phyloP scores from a whole-genome alignment of 1,284 basidiomycete species.

The Ustilago vetiveriae region DNA sequence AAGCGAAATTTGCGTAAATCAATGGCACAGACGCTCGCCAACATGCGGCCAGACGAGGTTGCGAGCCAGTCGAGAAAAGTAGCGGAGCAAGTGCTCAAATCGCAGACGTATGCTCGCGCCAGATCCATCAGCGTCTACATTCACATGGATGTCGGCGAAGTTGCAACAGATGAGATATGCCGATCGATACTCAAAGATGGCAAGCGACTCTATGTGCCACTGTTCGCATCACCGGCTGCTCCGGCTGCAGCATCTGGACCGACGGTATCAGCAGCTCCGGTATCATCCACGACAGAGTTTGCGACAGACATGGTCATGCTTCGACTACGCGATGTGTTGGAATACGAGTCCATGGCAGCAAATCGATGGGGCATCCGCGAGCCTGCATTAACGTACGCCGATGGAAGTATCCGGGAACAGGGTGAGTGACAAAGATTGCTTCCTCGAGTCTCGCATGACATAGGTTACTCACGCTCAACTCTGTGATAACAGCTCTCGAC shows the following conservation, averaged over 20 bases:
- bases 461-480: background rate
- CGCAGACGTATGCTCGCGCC: slow-evolving; percentile 60
- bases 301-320: slow-evolving; percentile 68
- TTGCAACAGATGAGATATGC: slow-evolving; percentile 67
- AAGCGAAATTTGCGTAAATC: slow-evolving; percentile 61
- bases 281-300: slow-evolving; percentile 36
- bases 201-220: slow-evolving; percentile 68
- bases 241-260: slow-evolving; percentile 30
- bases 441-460: background rate
- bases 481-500: slow-evolving; percentile 53
- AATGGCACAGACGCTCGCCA: slow-evolving; percentile 46
- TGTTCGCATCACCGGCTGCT: slow-evolving; percentile 60
- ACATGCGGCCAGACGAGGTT: slow-evolving; percentile 29
- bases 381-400: slow-evolving; percentile 56
- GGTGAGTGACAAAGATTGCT: slow-evolving; percentile 12
- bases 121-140: slow-evolving; percentile 66
- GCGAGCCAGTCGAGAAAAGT: slow-evolving; percentile 40
- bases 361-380: slow-evolving; percentile 69
- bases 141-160: slow-evolving; percentile 65
- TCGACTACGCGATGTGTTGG: slow-evolving; percentile 50
- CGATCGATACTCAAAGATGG: slow-evolving; percentile 57
- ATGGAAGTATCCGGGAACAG: slow-evolving; percentile 46
- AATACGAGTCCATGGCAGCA: slow-evolving; percentile 61
- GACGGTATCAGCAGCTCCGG: slow-evolving; percentile 23
- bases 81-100: slow-evolving; percentile 56